Percentiles rank a stretch among this genome's conserved stretches.
These are phyloP conservation scores for Trichoderma atrobrunneum DNA, from an alignment of 2,329 filamentous ascomycete genomes.

Conservation along the genomic window DNA sequence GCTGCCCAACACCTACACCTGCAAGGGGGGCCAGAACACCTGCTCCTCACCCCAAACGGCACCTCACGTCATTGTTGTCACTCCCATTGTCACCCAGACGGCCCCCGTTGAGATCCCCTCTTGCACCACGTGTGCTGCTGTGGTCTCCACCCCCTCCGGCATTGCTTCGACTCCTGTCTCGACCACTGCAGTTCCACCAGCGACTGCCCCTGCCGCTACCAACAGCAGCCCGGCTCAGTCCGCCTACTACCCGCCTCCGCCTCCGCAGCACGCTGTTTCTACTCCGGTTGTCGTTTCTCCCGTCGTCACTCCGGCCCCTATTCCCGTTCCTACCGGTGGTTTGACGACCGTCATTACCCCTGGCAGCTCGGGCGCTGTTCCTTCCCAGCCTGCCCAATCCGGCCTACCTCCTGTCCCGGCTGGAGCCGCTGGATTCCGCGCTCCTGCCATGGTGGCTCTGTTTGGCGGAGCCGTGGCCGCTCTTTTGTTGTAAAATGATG, in stretches of 20 bases:
- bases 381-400: constrained; percentile 1
- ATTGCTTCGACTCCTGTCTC: constrained; percentile 21
- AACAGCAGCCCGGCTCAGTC: constrained; percentile 14
- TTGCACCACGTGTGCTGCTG: constrained; percentile 27
- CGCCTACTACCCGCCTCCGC: constrained; percentile 10
- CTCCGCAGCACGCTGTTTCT: constrained; percentile 3
- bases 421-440: constrained; percentile 22
- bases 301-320: background rate
- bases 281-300: constrained; percentile 8
- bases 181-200: constrained; percentile 11
- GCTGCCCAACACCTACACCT: constrained; percentile 31
- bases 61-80: constrained; percentile 27
- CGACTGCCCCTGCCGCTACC: constrained; percentile 12
- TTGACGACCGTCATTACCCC: constrained; percentile 20
- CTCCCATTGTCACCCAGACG: constrained; percentile 23
- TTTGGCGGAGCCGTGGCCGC: constrained; percentile 24
- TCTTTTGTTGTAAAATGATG: constrained; percentile 23
- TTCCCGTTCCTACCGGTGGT: constrained; percentile 11
- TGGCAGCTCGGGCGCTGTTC: constrained; percentile 18
- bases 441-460: constrained; percentile 23
- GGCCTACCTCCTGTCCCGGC: constrained; percentile 21
- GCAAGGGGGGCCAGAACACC: constrained; percentile 26
- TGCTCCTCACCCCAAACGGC: constrained; percentile 31
- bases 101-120: constrained; percentile 24
- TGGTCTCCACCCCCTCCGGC: constrained; percentile 22